Conservation (phyloP, 2,329 filamentous ascomycete genomes). For the Myriangium duriaei region DNA sequence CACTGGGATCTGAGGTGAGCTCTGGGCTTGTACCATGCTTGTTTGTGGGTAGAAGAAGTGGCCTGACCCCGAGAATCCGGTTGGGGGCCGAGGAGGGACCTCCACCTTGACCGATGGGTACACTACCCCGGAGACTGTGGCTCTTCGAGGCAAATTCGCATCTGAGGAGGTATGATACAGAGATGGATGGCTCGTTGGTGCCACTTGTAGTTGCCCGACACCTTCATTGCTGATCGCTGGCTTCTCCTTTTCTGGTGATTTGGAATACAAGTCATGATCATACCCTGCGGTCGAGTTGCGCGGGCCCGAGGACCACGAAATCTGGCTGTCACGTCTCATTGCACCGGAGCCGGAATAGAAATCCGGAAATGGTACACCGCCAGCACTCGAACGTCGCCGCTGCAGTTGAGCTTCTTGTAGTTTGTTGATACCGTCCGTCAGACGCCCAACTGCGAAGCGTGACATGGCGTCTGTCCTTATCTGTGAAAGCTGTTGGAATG, state of each 20-base stretch:
- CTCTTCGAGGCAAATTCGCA: not conserved
- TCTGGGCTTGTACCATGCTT: no score
- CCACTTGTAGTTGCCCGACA: not conserved
- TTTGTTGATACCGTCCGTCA: conserved; percentile 1
- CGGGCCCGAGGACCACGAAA: not conserved
- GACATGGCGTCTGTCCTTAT: not conserved
- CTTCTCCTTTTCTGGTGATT: not conserved
- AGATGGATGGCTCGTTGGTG: no score
- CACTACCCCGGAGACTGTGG: not conserved
- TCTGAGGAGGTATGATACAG: not conserved
- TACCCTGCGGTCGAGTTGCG: not conserved
- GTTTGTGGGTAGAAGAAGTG: not conserved
- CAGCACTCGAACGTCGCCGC: conserved; percentile 2
- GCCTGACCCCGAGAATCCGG: not conserved
- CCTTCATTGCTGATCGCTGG: not conserved
- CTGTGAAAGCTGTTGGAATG: conserved; percentile 4
- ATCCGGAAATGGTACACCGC: not conserved
- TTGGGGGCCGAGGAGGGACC: not conserved
- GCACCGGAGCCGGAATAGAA: not conserved
- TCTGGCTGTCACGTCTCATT: conserved; percentile 6
- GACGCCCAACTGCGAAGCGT: not conserved
- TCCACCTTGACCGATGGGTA: not conserved
- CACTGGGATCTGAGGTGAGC: no score
- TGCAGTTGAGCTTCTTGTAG: not conserved
- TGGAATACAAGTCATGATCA: conserved; percentile 1